Conservation (phyloP, 83 land plant genomes). For the Diphasiastrum complanatum region DNA sequence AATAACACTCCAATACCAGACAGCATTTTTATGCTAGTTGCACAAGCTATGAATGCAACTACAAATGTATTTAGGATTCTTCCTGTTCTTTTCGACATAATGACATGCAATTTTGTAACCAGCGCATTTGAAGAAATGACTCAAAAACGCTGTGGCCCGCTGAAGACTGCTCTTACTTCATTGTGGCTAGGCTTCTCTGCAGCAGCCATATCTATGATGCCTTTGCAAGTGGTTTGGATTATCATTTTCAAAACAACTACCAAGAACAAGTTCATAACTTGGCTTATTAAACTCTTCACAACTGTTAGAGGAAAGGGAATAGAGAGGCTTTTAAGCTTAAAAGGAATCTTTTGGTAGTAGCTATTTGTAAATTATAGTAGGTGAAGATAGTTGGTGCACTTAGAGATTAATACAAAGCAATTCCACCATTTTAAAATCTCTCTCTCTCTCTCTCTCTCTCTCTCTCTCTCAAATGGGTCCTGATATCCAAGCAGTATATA, state of each 20-base stretch:
- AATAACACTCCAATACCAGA: slow-evolving; percentile 21
- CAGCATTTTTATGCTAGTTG: not conserved
- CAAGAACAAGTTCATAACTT: not conserved
- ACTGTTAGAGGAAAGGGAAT: too few relatives aligned
- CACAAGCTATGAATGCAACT: slow-evolving; percentile 7
- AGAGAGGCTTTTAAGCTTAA: too few relatives aligned
- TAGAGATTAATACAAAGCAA: too few relatives aligned
- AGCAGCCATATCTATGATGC: slow-evolving; percentile 18
- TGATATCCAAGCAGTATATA: too few relatives aligned
- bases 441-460: too few relatives aligned
- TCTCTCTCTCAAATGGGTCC: too few relatives aligned
- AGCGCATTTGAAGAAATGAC: slow-evolving; percentile 13
- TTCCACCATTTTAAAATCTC: too few relatives aligned
- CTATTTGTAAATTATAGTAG: too few relatives aligned
- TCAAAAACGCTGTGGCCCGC: slow-evolving; percentile 1
- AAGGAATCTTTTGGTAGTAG: too few relatives aligned
- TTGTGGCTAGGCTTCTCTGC: slow-evolving; percentile 19
- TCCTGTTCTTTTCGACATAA: slow-evolving; percentile 8
- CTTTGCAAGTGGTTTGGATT: slow-evolving; percentile 17
- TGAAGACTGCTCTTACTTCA: slow-evolving; percentile 12
- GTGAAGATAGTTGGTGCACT: too few relatives aligned
- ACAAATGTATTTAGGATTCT: slow-evolving; percentile 1
- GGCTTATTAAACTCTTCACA: too few relatives aligned
- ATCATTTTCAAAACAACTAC: not conserved
- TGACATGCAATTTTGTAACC: slow-evolving; percentile 18